These are phyloP conservation scores for Pelargonium fulgidum DNA, from an alignment of 441 rosid genomes.

Conservation along the genomic window DNA sequence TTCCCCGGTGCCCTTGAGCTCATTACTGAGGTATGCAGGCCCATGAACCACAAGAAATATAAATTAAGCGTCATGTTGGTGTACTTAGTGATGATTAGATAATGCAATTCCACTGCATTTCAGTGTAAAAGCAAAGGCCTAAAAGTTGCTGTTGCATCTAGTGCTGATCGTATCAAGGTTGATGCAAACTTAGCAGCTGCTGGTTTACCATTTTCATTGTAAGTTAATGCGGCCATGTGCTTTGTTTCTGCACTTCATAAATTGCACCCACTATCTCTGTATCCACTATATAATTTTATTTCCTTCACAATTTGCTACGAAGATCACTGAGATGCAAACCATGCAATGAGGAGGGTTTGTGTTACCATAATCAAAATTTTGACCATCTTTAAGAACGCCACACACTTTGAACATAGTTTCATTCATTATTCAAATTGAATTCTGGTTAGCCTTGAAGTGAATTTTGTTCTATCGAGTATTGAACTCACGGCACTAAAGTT, in stretches of 20 bases:
- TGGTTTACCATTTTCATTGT: constrained; percentile 65
- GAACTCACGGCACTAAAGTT: not conserved
- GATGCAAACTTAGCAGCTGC: constrained; percentile 94
- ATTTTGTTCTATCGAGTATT: too few relatives aligned
- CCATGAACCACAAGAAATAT: constrained; percentile 5
- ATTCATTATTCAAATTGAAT: not conserved
- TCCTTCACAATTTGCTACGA: not conserved
- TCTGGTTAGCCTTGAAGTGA: not conserved
- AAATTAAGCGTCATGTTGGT: constrained; percentile 6
- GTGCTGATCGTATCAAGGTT: constrained; percentile 95
- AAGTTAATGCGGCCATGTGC: constrained; percentile 24
- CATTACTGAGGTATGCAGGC: constrained; percentile 57
- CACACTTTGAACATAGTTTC: not conserved
- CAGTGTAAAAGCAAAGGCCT: constrained; percentile 89
- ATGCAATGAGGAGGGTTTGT: not conserved
- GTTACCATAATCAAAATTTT: not conserved
- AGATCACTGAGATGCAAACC: not conserved
- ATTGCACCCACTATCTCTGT: not conserved
- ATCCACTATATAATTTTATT: not conserved
- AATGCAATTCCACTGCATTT: constrained; percentile 18
- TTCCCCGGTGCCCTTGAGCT: constrained; percentile 92
- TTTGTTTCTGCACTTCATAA: not conserved
- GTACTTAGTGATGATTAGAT: not conserved
- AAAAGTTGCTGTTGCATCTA: constrained; percentile 93
- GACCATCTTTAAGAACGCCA: not conserved